Base-by-base conservation (phyloP, 805 yeast genomes). In the Maudiozyma saulgeensis region DNA sequence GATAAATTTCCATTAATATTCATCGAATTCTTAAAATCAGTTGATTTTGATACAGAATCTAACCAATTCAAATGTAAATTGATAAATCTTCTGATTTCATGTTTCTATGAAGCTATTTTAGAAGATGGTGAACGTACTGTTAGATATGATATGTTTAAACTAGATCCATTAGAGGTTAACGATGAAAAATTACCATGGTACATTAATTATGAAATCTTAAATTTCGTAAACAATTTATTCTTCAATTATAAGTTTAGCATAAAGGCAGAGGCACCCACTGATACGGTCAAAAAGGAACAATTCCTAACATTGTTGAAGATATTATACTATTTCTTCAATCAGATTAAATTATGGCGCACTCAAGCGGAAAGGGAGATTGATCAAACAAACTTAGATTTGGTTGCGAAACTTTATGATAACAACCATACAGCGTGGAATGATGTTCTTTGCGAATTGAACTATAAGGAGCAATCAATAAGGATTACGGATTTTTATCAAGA, bases 401-500 rank as follows among this genome's bases (percentile, higher is more conserved):
- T 39, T 9, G 19, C n/a, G 16, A 66, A 64, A 1, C 51, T 67
- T 12, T 66, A 53, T 46, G 32, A 53, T 6, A 55, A 57, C 1
- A 63, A 62, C 34, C 66, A 63, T 44, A 41, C 55, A 28, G 53
- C 50, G 28, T 89, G 96, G 96, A 77, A 84, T 12, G 68, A 71
- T 21, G 70, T 75, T 3, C 65, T 87, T 49, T 73, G 82, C 12
- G 60, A 70, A n/a, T 62, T 77, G 48, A 74, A 75, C 7, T 68
- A 77, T 44, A 71, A 74, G 38, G 68, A 71, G 7, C 79, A 78
- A 25, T 85, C 90, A 0, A 61, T 84, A 21, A 66, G 68, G 7
- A 72, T 88, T 28, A 78, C 88, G 0, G 95, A 86, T 53, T 69
- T 73, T 25, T 84, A 81, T 63, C 63, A 69, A 16, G 95, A 89